Evolutionary conservation across 306 rosid genomes (phyloP).

Genomic region (Spatholobus suberectus): DNA sequence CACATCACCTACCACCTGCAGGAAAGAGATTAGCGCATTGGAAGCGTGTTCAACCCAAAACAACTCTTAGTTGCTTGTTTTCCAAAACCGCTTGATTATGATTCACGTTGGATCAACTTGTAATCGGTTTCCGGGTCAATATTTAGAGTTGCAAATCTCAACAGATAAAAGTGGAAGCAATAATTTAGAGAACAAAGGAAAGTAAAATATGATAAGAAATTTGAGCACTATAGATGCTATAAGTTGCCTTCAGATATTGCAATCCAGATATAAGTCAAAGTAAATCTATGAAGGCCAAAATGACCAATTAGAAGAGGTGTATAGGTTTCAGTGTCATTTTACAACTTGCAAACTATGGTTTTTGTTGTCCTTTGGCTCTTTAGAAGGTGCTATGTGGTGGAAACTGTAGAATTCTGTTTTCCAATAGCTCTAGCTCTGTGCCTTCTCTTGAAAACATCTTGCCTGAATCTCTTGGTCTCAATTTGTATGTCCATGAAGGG

Average conservation of each 20-base stretch:
- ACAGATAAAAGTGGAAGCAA: background rate
- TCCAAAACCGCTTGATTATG: constrained; percentile 6
- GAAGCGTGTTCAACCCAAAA: background rate
- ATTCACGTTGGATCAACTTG: no score
- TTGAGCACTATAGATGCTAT: constrained; percentile 28
- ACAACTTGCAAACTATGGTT: no score
- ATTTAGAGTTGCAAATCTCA: background rate
- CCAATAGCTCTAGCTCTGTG: constrained; percentile 70
- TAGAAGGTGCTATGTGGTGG: background rate
- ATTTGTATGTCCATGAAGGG: constrained; percentile 80
- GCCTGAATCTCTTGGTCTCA: constrained; percentile 90
- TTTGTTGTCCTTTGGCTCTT: no score
- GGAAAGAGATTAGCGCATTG: no score
- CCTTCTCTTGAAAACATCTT: constrained; percentile 94
- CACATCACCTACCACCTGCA: no score
- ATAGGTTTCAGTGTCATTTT: constrained; percentile 6
- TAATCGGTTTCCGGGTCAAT: constrained; percentile 24
- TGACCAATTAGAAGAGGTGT: constrained; percentile 36
- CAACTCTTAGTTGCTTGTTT: constrained; percentile 6
- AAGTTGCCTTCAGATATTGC: constrained; percentile 36
- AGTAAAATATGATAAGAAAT: no score
- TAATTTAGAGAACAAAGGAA: background rate
- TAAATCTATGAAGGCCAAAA: constrained; percentile 20
- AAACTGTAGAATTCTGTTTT: constrained; percentile 50
- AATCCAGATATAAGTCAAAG: constrained; percentile 30